These are phyloP conservation scores for Panaeolus cyanescens DNA, from an alignment of 768 basidiomycete species.

Conservation along the genomic window DNA sequence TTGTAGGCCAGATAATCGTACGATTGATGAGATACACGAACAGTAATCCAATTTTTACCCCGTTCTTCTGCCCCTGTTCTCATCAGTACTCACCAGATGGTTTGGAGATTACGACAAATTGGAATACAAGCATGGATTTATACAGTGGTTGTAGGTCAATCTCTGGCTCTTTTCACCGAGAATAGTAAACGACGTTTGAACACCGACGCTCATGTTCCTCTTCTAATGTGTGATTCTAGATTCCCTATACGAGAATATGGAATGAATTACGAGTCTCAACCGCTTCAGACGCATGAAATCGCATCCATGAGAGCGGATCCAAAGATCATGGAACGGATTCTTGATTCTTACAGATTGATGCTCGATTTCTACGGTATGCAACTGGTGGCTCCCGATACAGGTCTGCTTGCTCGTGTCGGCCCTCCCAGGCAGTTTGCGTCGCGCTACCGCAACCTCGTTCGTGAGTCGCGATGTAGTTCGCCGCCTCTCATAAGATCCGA, in stretches of 20 bases:
- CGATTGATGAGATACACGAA: conserved; percentile 64
- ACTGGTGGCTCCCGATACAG: conserved; percentile 57
- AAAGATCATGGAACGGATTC: conserved; percentile 47
- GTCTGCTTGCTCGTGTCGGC: conserved; percentile 54
- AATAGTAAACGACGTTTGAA: neutral
- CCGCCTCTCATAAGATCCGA: conserved; percentile 12
- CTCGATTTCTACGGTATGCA: conserved; percentile 82
- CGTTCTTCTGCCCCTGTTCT: conserved; percentile 30
- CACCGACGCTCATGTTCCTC: neutral
- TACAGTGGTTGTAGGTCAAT: conserved; percentile 73
- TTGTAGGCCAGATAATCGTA: conserved; percentile 61
- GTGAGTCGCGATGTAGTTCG: conserved; percentile 43
- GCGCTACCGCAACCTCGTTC: conserved; percentile 64
- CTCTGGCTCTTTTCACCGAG: neutral
- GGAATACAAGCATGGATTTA: conserved; percentile 71
- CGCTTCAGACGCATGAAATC: conserved; percentile 68
- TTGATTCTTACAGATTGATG: conserved; percentile 71
- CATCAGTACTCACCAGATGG: conserved; percentile 50
- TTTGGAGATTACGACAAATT: conserved; percentile 59
- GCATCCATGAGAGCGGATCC: conserved; percentile 53
- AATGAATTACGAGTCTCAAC: conserved; percentile 68
- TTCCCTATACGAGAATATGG: conserved; percentile 78
- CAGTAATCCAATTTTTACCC: conserved; percentile 34
- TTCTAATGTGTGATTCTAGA: conserved; percentile 31
- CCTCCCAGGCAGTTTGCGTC: conserved; percentile 50